phyloP scores from a whole-genome alignment of 2,329 filamentous ascomycete genomes.

The Talaromyces funiculosus region DNA sequence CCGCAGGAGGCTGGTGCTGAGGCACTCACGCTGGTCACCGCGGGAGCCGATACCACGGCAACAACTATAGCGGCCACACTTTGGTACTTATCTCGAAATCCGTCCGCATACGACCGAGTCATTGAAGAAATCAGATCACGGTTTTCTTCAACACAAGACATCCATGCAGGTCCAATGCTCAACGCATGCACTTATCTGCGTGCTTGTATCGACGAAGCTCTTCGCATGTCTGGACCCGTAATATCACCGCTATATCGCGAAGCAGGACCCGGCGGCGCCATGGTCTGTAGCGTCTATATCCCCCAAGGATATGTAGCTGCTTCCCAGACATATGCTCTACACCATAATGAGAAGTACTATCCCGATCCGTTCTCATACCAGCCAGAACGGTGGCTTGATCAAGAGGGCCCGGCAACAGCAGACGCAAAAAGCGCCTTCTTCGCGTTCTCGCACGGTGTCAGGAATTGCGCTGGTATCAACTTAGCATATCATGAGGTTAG shows the following conservation, averaged over 20 bases:
- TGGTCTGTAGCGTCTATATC: not conserved
- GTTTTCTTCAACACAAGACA: not conserved
- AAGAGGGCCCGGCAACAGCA: not conserved
- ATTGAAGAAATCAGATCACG: not conserved
- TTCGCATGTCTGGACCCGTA: not conserved
- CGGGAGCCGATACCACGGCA: slow-evolving; percentile 4
- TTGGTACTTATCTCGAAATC: slow-evolving; percentile 7
- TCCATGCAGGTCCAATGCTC: not conserved
- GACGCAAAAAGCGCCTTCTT: not conserved
- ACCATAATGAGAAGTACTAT: slow-evolving; percentile 10
- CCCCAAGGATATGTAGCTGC: slow-evolving; percentile 5
- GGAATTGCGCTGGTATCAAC: not conserved
- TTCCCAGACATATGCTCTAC: not conserved
- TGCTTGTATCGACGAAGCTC: slow-evolving; percentile 7
- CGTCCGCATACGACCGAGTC: not conserved
- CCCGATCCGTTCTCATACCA: slow-evolving; percentile 2
- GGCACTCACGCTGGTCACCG: not conserved
- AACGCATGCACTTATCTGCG: slow-evolving; percentile 3
- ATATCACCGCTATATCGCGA: slow-evolving; percentile 5
- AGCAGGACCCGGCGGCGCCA: slow-evolving; percentile 2
- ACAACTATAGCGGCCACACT: slow-evolving; percentile 1
- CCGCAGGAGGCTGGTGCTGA: slow-evolving; percentile 2
- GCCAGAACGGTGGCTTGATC: slow-evolving; percentile 3
- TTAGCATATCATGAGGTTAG: not conserved
- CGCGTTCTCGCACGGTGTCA: not conserved